Percentiles rank a stretch among this genome's conserved stretches.
phyloP scores from a whole-genome alignment of 768 basidiomycete species.

The Pleurotus djamor region DNA sequence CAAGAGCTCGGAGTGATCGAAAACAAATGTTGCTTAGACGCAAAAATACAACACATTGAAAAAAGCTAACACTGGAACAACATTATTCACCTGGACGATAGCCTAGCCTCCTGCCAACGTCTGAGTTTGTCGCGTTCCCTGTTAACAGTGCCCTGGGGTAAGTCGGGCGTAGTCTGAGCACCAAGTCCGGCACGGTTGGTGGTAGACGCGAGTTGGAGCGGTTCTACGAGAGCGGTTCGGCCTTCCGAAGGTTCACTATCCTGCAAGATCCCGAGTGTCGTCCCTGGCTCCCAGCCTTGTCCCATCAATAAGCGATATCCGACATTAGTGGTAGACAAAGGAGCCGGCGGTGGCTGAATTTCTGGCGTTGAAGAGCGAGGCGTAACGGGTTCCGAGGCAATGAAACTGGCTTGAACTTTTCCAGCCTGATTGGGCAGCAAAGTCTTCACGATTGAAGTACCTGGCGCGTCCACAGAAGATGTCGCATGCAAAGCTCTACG shows the following conservation, averaged over 20 bases:
- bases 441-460: conserved; percentile 26
- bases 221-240: conserved; percentile 48
- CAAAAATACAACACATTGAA: no score
- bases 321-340: conserved; percentile 56
- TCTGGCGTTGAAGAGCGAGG: conserved; percentile 13
- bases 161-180: conserved; percentile 22
- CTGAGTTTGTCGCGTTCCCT: conserved; percentile 36
- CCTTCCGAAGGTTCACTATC: conserved; percentile 23
- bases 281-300: conserved; percentile 78
- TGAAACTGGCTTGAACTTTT: conserved; percentile 7
- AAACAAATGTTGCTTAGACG: no score
- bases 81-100: no score
- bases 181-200: conserved; percentile 57
- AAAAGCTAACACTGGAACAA: no score
- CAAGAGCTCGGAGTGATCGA: no score
- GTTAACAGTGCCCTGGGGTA: conserved; percentile 27
- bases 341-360: conserved; percentile 35
- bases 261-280: conserved; percentile 39
- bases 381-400: conserved; percentile 14
- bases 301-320: conserved; percentile 68
- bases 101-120: conserved; percentile 29
- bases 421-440: conserved; percentile 6
- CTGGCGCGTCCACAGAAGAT: conserved; percentile 52
- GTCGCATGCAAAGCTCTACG: conserved; percentile 58
- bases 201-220: conserved; percentile 46